These are phyloP conservation scores for Hymenoscyphus albidus DNA, from an alignment of 2,329 filamentous ascomycete species.

Conservation along the genomic window DNA sequence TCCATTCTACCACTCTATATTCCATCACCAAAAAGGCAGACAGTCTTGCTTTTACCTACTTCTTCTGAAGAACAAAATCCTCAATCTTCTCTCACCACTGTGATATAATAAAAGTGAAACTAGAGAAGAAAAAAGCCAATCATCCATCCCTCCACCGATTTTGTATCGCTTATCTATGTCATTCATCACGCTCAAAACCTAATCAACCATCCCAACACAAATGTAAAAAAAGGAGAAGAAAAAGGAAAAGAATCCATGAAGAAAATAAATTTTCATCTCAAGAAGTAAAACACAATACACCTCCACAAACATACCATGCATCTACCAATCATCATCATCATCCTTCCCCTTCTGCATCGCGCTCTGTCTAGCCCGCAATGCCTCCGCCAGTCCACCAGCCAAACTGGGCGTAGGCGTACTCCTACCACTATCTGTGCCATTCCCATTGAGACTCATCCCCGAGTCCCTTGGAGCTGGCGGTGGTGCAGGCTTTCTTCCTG, in stretches of 20 bases:
- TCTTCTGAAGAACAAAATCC: too few relatives aligned
- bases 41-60: too few relatives aligned
- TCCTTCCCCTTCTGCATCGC: conserved; percentile 55
- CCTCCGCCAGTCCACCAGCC: conserved; percentile 72
- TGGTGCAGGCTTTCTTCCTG: conserved; percentile 66
- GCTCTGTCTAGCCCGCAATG: conserved; percentile 71
- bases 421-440: conserved; percentile 57
- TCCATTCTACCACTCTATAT: too few relatives aligned
- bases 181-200: background rate
- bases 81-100: too few relatives aligned
- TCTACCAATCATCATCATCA: conserved; percentile 36
- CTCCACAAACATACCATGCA: background rate
- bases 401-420: conserved; percentile 71
- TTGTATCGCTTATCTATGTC: background rate
- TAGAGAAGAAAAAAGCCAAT: too few relatives aligned
- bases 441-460: conserved; percentile 57
- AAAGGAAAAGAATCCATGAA: background rate
- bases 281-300: background rate
- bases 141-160: background rate
- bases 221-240: too few relatives aligned
- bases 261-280: background rate
- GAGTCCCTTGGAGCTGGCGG: conserved; percentile 68
- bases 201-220: background rate
- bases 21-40: too few relatives aligned
- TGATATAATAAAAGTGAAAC: too few relatives aligned